Evolutionary conservation across 1,284 basidiomycete genomes (phyloP).

Genomic region (Agaricales sp.): DNA sequence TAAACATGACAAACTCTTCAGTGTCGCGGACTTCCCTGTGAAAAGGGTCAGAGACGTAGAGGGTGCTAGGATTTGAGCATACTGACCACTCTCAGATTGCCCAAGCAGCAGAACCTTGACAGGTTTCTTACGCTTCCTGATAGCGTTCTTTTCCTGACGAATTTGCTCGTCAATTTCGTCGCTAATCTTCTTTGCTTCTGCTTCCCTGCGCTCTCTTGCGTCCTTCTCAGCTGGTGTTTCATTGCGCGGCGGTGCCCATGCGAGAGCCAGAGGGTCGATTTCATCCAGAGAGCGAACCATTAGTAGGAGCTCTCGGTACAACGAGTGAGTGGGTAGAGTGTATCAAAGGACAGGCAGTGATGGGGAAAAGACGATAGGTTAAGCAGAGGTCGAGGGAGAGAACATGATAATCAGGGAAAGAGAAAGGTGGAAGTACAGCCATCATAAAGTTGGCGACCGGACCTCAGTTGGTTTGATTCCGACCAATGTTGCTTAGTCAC

Average conservation of each 20-base stretch:
- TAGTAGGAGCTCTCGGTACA: background rate
- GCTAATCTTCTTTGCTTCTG: constrained; percentile 45
- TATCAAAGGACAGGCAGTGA: background rate
- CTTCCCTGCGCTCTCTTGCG: constrained; percentile 43
- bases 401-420: background rate
- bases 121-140: constrained; percentile 45
- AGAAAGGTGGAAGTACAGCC: constrained; percentile 1
- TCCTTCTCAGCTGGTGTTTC: constrained; percentile 44
- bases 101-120: constrained; percentile 54
- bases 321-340: background rate
- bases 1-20: constrained; percentile 24
- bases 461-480: background rate
- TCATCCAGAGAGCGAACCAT: constrained; percentile 22
- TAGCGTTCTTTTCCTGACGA: constrained; percentile 36
- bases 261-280: constrained; percentile 45
- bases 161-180: constrained; percentile 63
- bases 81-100: background rate
- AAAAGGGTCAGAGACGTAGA: constrained; percentile 6
- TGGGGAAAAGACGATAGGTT: background rate
- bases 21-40: constrained; percentile 35
- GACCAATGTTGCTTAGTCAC: background rate
- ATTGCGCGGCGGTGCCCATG: constrained; percentile 46
- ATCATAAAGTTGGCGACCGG: background rate
- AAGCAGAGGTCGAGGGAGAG: background rate
- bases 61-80: background rate